Conservation (phyloP, 2,329 filamentous ascomycete species). For the Zopfia rhizophila region DNA sequence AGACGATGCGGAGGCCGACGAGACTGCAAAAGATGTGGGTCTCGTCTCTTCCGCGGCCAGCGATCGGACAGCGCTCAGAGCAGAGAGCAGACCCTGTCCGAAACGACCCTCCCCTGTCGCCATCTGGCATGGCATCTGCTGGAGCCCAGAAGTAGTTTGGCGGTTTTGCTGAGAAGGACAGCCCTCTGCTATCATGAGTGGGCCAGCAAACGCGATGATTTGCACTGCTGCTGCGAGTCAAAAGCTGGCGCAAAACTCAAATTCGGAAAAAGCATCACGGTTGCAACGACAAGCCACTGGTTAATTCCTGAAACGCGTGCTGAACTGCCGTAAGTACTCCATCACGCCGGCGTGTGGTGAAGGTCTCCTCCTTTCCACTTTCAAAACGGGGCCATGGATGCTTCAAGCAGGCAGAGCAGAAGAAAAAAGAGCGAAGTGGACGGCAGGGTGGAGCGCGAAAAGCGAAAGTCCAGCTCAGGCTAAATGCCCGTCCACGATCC, state of each 20-base stretch:
- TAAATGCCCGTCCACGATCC: conserved; percentile 43
- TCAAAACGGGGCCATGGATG: conserved; percentile 38
- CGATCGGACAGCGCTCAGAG: conserved; percentile 33
- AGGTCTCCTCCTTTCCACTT: conserved; percentile 30
- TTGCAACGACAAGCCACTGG: conserved; percentile 36
- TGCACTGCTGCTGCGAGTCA: conserved; percentile 46
- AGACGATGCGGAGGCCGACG: conserved; percentile 9
- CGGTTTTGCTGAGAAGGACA: conserved; percentile 14
- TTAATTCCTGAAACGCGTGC: conserved; percentile 40
- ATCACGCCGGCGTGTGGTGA: conserved; percentile 9
- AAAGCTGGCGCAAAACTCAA: conserved; percentile 16
- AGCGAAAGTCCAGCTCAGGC: conserved; percentile 44
- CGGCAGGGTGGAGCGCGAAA: conserved; percentile 21
- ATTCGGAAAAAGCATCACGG: conserved; percentile 14
- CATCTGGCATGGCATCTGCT: conserved; percentile 23
- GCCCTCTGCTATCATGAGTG: conserved; percentile 30
- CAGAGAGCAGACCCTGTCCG: conserved; percentile 30
- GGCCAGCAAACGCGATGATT: conserved; percentile 47
- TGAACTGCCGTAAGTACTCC: conserved; percentile 39
- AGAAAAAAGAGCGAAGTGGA: conserved; percentile 22
- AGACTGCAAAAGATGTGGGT: conserved; percentile 1
- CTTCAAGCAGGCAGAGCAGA: conserved; percentile 39
- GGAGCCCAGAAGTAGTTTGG: conserved; percentile 1
- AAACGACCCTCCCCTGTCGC: conserved; percentile 31
- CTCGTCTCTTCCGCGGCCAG: conserved; percentile 36